Conservation (phyloP, 768 basidiomycete genomes). For the Tephrocybe sp. region DNA sequence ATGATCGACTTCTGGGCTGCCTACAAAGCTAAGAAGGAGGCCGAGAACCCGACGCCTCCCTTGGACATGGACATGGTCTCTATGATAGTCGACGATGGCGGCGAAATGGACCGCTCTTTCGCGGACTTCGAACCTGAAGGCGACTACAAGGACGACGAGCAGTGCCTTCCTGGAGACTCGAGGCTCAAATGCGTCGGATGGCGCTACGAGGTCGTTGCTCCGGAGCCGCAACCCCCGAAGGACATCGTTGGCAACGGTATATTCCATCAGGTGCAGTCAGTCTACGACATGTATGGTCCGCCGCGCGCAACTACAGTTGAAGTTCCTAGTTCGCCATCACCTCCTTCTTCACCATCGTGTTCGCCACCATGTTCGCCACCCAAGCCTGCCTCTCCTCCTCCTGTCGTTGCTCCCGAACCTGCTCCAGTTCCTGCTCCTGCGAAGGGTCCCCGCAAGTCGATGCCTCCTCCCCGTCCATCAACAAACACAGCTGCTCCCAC, state of each 20-base stretch:
- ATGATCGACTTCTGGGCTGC: conserved; percentile 12
- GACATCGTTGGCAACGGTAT: background rate
- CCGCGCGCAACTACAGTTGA: no score
- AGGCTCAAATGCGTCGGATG: conserved; percentile 6
- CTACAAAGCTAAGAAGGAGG: conserved; percentile 5
- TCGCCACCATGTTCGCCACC: background rate
- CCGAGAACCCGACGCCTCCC: conserved; percentile 7
- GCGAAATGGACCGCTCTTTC: conserved; percentile 1
- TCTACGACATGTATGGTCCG: no score
- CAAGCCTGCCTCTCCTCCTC: background rate
- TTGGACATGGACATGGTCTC: conserved; percentile 2
- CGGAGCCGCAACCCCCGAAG: background rate
- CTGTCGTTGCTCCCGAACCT: background rate
- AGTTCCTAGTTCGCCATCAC: no score
- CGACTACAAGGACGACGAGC: background rate
- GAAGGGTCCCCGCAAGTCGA: background rate
- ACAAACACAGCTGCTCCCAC: conserved; percentile 2
- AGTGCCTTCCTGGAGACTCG: conserved; percentile 5
- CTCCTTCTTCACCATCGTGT: background rate
- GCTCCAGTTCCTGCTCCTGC: background rate
- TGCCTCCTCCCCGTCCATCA: background rate
- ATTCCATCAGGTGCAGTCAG: background rate
- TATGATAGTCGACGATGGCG: conserved; percentile 1
- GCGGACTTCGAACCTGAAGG: background rate
- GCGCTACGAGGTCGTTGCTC: conserved; percentile 5